Conservation (phyloP, 2,329 filamentous ascomycete genomes). For the Conoideocrella luteorostrata region DNA sequence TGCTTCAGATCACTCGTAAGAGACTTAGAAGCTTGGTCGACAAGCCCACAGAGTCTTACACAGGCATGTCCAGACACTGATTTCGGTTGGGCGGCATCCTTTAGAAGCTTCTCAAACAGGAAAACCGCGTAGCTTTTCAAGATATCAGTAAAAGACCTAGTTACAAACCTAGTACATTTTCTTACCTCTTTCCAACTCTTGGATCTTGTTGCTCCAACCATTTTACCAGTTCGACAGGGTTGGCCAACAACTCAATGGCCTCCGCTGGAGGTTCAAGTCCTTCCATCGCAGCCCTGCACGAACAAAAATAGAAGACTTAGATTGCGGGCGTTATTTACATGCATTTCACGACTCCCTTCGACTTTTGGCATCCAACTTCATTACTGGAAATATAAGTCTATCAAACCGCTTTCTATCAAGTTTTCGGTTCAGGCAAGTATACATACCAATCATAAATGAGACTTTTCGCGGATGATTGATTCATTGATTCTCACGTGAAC, state of each 20-base stretch:
- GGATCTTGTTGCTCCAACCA: slow-evolving; percentile 37
- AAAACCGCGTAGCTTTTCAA: slow-evolving; percentile 27
- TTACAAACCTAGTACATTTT: slow-evolving; percentile 7
- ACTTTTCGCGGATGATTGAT: neutral
- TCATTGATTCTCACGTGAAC: slow-evolving; percentile 20
- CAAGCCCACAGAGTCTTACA: slow-evolving; percentile 54
- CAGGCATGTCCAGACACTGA: slow-evolving; percentile 50
- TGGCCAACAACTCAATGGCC: slow-evolving; percentile 27
- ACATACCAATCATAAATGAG: neutral
- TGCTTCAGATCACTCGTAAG: slow-evolving; percentile 30
- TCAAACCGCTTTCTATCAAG: neutral
- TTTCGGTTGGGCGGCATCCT: slow-evolving; percentile 45
- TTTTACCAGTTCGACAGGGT: slow-evolving; percentile 29
- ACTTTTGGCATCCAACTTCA: neutral
- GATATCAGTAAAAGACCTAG: slow-evolving; percentile 5
- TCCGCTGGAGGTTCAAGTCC: slow-evolving; percentile 18
- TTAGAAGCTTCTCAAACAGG: slow-evolving; percentile 42
- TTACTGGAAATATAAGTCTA: neutral
- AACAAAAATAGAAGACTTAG: neutral
- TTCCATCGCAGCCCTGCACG: too few species aligned
- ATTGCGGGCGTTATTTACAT: slow-evolving; percentile 1
- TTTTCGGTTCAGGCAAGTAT: neutral
- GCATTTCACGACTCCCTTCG: slow-evolving; percentile 1
- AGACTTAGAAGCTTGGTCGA: slow-evolving; percentile 53
- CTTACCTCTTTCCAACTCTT: slow-evolving; percentile 30